Base-by-base conservation (phyloP, 257 asterid species). In the Solanum rostratum region DNA sequence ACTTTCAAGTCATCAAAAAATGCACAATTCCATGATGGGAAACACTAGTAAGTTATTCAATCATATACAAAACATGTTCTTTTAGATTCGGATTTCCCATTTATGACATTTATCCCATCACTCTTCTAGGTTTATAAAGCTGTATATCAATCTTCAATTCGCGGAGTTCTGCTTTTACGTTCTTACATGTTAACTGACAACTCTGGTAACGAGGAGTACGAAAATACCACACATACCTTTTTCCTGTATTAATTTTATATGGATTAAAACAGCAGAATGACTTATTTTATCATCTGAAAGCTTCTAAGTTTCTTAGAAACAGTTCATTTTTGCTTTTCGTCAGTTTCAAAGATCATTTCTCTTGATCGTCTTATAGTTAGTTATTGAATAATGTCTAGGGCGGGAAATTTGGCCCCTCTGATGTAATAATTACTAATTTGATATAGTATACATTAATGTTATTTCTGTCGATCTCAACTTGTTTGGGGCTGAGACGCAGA, bases 21-120 rank as follows among this genome's bases (percentile, higher is more conserved):
- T 71, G 99, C 98, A 50, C 98, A 94, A 82, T 97, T 97, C 87
- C 90, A 92, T 59, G 99, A 97, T 53, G 99, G 99, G 89, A 97
- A 95, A 84, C 99, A 97, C 91, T 78, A 78, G 82, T 50, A 78
- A 78, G 82, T 50, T 50, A 50, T 29, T 49, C 82, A 46, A 50
- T 78, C 65, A 7, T 16, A 50, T 50, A 78, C 19, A 9, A 50
- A 76, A 78, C 65, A 29, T 3, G 29, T 50, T 78, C 46, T 29
- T 78, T 11, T 50, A 78, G 46, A 29, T 27, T 78, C 27, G 24
- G 13, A 1, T 78, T 16, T 50, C 82, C 82, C 37, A 45, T 50
- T 50, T 78, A 46, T 29, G 65, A 78, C 82, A 10, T 22, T 16
- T 29, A 78, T 63, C 29, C 9, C 0, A 33, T 78, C 29, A 24